phyloP scores from a whole-genome alignment of 208 protist genomes.

The Trypanosoma platydactyli region DNA sequence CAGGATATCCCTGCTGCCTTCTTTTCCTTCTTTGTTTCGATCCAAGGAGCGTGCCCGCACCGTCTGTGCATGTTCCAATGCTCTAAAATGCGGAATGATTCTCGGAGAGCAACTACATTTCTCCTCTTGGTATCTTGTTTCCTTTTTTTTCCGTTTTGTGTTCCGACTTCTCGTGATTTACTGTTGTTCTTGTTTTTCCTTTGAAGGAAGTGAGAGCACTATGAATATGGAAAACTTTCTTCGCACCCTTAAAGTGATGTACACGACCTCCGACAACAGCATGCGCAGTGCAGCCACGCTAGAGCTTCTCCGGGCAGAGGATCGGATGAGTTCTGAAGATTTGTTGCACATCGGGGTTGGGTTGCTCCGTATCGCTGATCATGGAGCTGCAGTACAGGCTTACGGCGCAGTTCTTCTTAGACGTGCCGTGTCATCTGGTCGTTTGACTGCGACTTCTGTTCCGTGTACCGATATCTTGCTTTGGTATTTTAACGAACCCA shows the following conservation, averaged over 20 bases:
- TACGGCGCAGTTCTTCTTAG: conserved; percentile 79
- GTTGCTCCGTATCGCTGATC: conserved; percentile 44
- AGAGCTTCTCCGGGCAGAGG: conserved; percentile 57
- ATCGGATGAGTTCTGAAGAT: conserved; percentile 35
- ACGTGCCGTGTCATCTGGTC: conserved; percentile 39
- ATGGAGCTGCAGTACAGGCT: conserved; percentile 61
- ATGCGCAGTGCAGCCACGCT: conserved; percentile 35
- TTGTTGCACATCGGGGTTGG: conserved; percentile 47
- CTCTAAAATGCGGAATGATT: too few species aligned
- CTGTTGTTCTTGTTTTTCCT: neutral
- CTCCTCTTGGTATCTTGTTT: conserved; percentile 14
- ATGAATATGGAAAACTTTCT: conserved; percentile 38
- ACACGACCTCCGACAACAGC: conserved; percentile 45
- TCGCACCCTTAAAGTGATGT: conserved; percentile 39
- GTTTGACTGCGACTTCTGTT: conserved; percentile 32
- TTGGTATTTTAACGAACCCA: conserved; percentile 73
- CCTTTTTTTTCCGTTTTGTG: too few species aligned
- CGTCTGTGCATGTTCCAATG: too few species aligned
- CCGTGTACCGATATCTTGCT: conserved; percentile 61
- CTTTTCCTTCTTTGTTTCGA: neutral
- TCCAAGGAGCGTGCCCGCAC: too few species aligned
- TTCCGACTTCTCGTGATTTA: neutral
- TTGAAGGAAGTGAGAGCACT: neutral
- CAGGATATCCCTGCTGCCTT: too few species aligned
- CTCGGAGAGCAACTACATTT: too few species aligned